Conservation (phyloP, 805 yeast genomes). For the Tetrapisispora iriomotensis region DNA sequence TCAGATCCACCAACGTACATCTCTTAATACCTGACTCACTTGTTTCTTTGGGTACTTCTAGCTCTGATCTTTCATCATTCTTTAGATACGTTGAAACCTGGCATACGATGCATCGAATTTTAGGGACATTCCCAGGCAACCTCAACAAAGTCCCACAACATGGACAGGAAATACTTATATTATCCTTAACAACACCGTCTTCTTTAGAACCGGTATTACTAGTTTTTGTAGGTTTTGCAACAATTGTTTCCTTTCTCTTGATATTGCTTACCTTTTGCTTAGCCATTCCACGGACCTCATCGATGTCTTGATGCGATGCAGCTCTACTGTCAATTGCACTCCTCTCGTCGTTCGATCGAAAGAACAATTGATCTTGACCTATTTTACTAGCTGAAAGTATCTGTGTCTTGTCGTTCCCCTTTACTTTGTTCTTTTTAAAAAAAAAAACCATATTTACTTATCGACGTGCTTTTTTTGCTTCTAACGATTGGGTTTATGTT, state of each 20-base stretch:
- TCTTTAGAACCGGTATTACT: background rate
- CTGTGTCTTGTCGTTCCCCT: background rate
- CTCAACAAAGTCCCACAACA: constrained; percentile 40
- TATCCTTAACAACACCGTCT: background rate
- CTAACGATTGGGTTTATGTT: no score
- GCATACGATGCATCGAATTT: constrained; percentile 55
- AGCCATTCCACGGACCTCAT: no score
- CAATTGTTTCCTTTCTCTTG: constrained; percentile 1
- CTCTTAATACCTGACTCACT: background rate
- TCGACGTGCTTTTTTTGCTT: no score
- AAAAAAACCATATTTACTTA: background rate
- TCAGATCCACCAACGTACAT: constrained; percentile 5
- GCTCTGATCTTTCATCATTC: background rate
- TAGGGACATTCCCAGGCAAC: constrained; percentile 29
- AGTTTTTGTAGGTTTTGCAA: background rate
- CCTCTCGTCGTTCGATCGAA: background rate
- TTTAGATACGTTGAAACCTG: constrained; percentile 34
- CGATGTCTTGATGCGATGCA: no score
- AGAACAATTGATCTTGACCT: background rate
- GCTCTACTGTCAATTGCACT: no score
- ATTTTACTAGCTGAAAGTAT: constrained; percentile 1
- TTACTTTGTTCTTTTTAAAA: background rate
- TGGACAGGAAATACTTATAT: constrained; percentile 23
- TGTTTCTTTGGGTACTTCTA: background rate
- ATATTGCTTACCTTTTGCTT: no score